Conservation (phyloP, 2,329 filamentous ascomycete species). For the Sporothrix humicola region DNA sequence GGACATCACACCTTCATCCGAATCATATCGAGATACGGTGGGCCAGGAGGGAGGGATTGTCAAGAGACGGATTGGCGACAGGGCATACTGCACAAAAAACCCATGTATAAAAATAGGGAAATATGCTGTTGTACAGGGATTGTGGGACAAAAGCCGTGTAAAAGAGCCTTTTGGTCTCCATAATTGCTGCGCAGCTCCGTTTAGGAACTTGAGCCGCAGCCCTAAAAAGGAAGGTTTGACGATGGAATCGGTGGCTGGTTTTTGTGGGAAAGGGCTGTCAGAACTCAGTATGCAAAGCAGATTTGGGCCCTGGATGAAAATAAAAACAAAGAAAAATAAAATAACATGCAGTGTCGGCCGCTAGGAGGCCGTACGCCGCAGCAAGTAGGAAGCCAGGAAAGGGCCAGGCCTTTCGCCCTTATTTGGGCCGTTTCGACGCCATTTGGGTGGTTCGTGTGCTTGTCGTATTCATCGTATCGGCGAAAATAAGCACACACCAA, state of each 20-base stretch:
- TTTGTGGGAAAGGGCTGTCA: not conserved
- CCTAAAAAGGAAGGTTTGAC: not conserved
- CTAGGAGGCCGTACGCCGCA: not conserved
- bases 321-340: no score
- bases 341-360: not conserved
- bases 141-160: not conserved
- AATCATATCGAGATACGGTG: constrained; percentile 1
- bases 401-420: not conserved
- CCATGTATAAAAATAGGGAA: constrained; percentile 5
- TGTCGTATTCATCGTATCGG: constrained; percentile 28
- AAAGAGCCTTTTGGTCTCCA: constrained; percentile 4
- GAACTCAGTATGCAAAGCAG: not conserved
- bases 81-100: not conserved
- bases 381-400: not conserved
- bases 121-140: not conserved
- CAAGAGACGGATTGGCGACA: no score
- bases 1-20: not conserved
- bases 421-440: not conserved
- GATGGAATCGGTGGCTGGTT: not conserved
- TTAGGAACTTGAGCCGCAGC: not conserved
- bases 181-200: constrained; percentile 16
- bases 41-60: not conserved
- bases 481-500: constrained; percentile 20
- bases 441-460: not conserved
- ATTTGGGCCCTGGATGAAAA: no score